Evolutionary conservation across 2,329 filamentous ascomycete genomes (phyloP).

Genomic region (Cercospora berteroae): DNA sequence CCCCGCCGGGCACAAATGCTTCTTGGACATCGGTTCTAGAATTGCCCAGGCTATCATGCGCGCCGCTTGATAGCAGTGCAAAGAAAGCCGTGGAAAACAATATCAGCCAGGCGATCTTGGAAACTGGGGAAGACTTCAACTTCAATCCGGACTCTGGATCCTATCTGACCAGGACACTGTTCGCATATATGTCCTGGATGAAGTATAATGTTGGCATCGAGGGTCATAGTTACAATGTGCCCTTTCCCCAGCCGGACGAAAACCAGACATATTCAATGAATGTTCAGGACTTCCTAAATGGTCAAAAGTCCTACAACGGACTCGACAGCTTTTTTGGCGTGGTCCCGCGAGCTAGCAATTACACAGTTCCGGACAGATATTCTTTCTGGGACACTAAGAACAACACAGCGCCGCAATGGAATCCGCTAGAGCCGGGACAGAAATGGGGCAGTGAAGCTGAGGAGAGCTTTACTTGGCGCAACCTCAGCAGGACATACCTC

Average conservation of each 20-base stretch:
- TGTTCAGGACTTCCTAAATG: too few species aligned
- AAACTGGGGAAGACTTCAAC: too few species aligned
- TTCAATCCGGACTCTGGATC: too few species aligned
- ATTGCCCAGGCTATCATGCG: neutral
- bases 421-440: neutral
- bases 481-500: neutral
- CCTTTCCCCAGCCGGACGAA: too few species aligned
- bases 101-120: too few species aligned
- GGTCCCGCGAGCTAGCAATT: neutral
- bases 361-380: neutral
- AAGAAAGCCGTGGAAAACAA: neutral
- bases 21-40: neutral
- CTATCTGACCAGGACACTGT: neutral
- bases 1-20: neutral
- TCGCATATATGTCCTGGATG: neutral
- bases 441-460: too few species aligned
- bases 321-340: neutral
- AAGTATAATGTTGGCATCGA: too few species aligned
- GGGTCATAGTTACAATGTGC: too few species aligned
- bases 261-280: too few species aligned
- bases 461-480: neutral
- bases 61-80: fast-evolving
- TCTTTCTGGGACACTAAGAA: neutral
- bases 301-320: too few species aligned
- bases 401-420: neutral